Conservation (phyloP, 805 yeast genomes). For the Nakazawaea molendinolei region DNA sequence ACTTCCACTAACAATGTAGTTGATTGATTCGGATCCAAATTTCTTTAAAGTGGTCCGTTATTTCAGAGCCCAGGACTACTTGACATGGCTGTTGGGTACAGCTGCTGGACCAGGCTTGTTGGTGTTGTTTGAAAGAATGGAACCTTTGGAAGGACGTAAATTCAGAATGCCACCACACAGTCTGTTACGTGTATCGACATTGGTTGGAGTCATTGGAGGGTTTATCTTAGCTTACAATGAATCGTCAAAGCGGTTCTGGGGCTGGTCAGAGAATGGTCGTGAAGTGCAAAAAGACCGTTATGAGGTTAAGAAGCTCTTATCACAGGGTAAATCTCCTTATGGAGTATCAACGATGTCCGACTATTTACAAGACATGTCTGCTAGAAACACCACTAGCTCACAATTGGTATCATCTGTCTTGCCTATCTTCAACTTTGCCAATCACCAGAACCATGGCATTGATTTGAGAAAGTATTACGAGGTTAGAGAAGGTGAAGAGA, state of each 20-base stretch:
- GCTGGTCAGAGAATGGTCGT: slow-evolving; percentile 62
- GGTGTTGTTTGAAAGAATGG: slow-evolving; percentile 37
- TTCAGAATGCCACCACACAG: slow-evolving; percentile 46
- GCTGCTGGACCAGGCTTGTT: slow-evolving; percentile 43
- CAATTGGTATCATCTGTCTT: slow-evolving; percentile 50
- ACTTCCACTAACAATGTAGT: slow-evolving; percentile 23
- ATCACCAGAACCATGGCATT: slow-evolving; percentile 80
- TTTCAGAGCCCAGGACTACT: slow-evolving; percentile 63
- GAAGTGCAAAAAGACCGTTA: slow-evolving; percentile 71
- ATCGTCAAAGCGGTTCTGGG: slow-evolving; percentile 70
- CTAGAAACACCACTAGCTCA: slow-evolving; percentile 72
- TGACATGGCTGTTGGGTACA: slow-evolving; percentile 39
- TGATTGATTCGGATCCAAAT: slow-evolving; percentile 76
- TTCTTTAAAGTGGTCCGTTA: slow-evolving; percentile 66
- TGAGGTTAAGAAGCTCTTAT: slow-evolving; percentile 61
- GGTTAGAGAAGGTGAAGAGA: slow-evolving; percentile 51
- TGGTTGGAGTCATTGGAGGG: slow-evolving; percentile 67
- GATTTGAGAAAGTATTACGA: slow-evolving; percentile 56
- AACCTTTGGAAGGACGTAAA: slow-evolving; percentile 39
- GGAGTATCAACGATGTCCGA: slow-evolving; percentile 59
- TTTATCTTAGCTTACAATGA: slow-evolving; percentile 63
- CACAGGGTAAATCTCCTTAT: slow-evolving; percentile 61
- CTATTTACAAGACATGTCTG: slow-evolving; percentile 67
- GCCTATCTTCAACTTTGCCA: slow-evolving; percentile 79
- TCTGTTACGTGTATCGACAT: slow-evolving; percentile 50